These are phyloP conservation scores for Neonectria punicea DNA, from an alignment of 2,329 filamentous ascomycete species.

Conservation along the genomic window DNA sequence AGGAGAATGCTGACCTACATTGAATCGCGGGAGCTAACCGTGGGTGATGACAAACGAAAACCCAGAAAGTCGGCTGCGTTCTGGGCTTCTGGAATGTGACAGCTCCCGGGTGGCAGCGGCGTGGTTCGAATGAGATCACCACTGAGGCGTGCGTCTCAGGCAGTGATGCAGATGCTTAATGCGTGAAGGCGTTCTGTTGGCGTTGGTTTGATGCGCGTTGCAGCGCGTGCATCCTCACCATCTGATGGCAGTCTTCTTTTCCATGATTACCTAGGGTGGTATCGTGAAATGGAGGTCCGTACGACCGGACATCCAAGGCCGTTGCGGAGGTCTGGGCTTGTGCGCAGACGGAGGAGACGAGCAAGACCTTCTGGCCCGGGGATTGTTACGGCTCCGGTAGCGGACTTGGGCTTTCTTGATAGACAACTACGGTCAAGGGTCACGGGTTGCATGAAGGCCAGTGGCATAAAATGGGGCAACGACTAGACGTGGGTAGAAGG, in stretches of 20 bases:
- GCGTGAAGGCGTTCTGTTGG: background rate
- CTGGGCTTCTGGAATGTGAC: constrained; percentile 1
- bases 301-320: background rate
- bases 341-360: background rate
- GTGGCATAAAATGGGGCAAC: background rate
- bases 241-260: background rate
- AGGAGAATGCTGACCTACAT: background rate
- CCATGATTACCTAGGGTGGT: too few relatives aligned
- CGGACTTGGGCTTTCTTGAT: background rate
- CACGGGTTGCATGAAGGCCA: background rate
- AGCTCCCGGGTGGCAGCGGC: background rate
- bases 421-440: background rate
- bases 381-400: background rate
- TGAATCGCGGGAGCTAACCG: background rate
- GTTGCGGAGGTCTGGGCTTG: background rate
- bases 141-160: background rate
- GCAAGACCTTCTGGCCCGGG: background rate
- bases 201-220: background rate
- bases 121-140: background rate
- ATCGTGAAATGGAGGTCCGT: background rate
- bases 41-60: background rate
- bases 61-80: background rate
- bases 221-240: background rate
- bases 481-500: background rate
- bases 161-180: background rate